Evolutionary conservation across 2,329 filamentous ascomycete species (phyloP), one percentile per base, ranked within the genome.

Genomic region (Fusarium virguliforme): DNA sequence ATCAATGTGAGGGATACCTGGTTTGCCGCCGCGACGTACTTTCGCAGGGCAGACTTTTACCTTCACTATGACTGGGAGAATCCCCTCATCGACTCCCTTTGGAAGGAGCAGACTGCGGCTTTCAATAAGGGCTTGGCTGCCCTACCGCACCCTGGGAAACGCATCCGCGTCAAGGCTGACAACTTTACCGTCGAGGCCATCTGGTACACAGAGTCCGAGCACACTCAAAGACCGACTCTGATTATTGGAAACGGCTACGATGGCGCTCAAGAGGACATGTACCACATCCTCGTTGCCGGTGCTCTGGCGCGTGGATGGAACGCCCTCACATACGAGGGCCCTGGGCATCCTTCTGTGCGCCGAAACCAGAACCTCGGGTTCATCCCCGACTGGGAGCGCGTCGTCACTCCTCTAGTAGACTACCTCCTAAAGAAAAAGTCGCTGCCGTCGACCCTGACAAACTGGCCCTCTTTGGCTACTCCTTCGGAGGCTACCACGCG

Each of bases 321-420:
- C 57, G 76, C 79, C 43, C 77, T 85, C 12, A 81, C 81, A 1
- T 86, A 83, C 67, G 84, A 86, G 60, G 84, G 84, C 0, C 84
- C 84, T 0, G 84, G 84, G 0, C 83, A 85, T 63, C 77, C 79
- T 1, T 80, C 76, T 2, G 79, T 83, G 3, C 79, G 81, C 15
- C 79, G 84, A 1, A 62, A 80, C 1, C 81, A 85, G 50, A 71
- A 77, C 13, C 43, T 84, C 2, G 82, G 81, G 7, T 85, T 85
- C 68, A 83, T 83, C 57, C 77, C 77, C 1, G 77, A 84, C 28
- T 85, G 83, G 83, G 81, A 83, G 68, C 73, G 71, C 7, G 83
- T 81, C 0, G 76, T 82, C 13, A 80, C 77, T 0, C 82, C 82
- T 1, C 76, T 85, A 3, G 73, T 85, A 1, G 82, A 85, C 73